phyloP scores from a whole-genome alignment of 225 moss, liverwort and hornwort species.

The Sphagnum contortum region DNA sequence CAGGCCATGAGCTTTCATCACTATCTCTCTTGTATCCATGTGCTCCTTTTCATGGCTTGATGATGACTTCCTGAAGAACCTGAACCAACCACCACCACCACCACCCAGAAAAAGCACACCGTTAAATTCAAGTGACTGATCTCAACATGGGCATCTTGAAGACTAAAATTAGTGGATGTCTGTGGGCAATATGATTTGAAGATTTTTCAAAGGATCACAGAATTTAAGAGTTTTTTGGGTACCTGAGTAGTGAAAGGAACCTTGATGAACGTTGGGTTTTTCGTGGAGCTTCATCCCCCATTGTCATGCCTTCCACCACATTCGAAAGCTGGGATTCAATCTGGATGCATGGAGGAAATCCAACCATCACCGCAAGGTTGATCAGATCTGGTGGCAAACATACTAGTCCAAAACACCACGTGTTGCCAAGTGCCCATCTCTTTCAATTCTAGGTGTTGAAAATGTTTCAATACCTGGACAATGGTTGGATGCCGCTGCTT shows the following conservation, averaged over 20 bases:
- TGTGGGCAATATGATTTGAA: too few species aligned
- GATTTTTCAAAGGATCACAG: too few species aligned
- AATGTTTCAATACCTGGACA: too few species aligned
- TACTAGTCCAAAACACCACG: neutral
- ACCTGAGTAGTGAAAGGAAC: constrained; percentile 45
- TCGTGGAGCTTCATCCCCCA: constrained; percentile 1
- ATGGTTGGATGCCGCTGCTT: constrained; percentile 11
- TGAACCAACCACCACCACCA: too few species aligned
- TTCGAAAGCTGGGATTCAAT: constrained; percentile 29
- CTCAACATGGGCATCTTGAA: too few species aligned
- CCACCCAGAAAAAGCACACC: too few species aligned
- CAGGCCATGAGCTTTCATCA: constrained; percentile 28
- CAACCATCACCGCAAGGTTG: constrained; percentile 23
- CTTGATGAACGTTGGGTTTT: constrained; percentile 43
- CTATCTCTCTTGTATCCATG: too few species aligned
- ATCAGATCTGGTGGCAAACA: neutral
- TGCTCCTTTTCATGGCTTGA: too few species aligned
- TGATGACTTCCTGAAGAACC: too few species aligned
- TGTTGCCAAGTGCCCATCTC: neutral
- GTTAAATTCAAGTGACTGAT: too few species aligned
- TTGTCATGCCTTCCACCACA: constrained; percentile 15
- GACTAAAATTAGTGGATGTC: too few species aligned
- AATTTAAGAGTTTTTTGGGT: neutral
- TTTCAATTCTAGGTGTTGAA: neutral
- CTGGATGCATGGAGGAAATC: constrained; percentile 4